phyloP scores from a whole-genome alignment of 345 rosid genomes.

The Sonneratia alba region DNA sequence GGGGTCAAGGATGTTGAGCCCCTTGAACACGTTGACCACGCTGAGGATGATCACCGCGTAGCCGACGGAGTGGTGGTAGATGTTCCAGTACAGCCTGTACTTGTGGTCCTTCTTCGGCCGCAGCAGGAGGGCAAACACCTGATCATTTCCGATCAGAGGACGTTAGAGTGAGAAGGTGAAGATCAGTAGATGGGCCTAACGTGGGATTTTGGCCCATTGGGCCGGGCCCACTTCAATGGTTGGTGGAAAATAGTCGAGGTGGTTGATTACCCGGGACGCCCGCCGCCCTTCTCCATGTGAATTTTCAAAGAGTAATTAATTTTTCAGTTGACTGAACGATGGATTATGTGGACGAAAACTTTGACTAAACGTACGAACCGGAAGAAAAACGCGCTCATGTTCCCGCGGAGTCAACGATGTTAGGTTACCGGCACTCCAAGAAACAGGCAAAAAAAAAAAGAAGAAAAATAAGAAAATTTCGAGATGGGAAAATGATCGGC shows the following conservation, averaged over 20 bases:
- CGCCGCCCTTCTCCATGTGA: neutral
- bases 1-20: conserved; percentile 17
- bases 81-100: conserved; percentile 23
- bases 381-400: too few species aligned
- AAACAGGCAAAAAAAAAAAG: too few species aligned
- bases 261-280: neutral
- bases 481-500: neutral
- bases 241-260: neutral
- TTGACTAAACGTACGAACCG: neutral
- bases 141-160: neutral
- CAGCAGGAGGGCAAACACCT: conserved; percentile 17
- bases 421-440: too few species aligned
- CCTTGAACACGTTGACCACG: conserved; percentile 23
- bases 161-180: too few species aligned
- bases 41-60: conserved; percentile 19
- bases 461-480: too few species aligned
- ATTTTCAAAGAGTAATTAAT: neutral
- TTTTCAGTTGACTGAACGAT: neutral
- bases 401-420: too few species aligned
- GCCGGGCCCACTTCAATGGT: neutral
- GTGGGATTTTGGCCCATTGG: neutral
- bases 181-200: neutral
- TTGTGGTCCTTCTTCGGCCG: conserved; percentile 27
- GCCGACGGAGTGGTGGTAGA: conserved; percentile 19
- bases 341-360: too few species aligned